phyloP scores from a whole-genome alignment of 2,329 filamentous ascomycete genomes.

The Trichoderma brevicompactum region DNA sequence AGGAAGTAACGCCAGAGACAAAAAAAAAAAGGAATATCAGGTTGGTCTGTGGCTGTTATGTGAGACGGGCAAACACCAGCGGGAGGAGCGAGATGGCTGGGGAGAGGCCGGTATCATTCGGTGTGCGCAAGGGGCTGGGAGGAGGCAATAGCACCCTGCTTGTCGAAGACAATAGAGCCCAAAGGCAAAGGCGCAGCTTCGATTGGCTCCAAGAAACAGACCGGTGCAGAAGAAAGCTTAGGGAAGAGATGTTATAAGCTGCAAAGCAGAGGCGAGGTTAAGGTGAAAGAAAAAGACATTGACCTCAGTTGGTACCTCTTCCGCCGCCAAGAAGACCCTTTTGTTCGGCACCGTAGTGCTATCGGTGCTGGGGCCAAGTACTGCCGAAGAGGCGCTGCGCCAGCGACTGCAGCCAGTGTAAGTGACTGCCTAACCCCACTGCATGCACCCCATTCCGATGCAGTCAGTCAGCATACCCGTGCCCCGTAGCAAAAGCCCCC shows the following conservation, averaged over 20 bases:
- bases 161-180: background rate
- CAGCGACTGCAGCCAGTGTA: background rate
- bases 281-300: background rate
- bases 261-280: background rate
- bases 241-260: background rate
- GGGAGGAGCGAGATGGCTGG: slow-evolving; percentile 20
- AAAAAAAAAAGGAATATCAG: background rate
- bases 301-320: background rate
- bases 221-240: background rate
- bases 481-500: no score
- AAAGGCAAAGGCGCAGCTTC: background rate
- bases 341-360: slow-evolving; percentile 5
- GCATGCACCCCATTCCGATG: slow-evolving; percentile 21
- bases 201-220: background rate
- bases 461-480: slow-evolving; percentile 4
- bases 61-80: slow-evolving; percentile 15
- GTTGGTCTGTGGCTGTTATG: slow-evolving; percentile 4
- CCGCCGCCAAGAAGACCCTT: background rate
- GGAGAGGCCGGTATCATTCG: slow-evolving; percentile 14
- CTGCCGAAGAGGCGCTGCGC: slow-evolving; percentile 3
- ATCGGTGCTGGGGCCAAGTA: slow-evolving; percentile 5
- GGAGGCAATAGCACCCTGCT: background rate
- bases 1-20: background rate
- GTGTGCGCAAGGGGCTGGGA: slow-evolving; percentile 10
- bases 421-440: slow-evolving; percentile 22